Evolutionary conservation across 164 flowering plant species (phyloP), one percentile per base, ranked within the genome.

Genomic region (Berberis vulgaris): DNA sequence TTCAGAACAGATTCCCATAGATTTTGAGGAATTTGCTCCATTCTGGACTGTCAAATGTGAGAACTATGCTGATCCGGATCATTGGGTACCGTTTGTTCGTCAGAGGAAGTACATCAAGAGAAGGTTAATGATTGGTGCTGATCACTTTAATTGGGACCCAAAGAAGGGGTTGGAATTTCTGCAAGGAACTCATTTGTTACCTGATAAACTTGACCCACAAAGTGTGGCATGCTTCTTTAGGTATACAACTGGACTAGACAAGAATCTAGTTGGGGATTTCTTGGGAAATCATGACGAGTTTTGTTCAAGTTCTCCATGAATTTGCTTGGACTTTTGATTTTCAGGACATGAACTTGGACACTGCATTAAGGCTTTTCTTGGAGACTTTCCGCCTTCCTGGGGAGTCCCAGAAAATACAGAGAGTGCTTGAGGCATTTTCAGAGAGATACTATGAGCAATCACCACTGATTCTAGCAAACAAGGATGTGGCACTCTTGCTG

Each of bases 341-440:
- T 41, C 70, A 67, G 49, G 78, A 71, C 63, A 79, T 79, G 82
- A 74, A 64, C 65, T 66, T 79, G 66, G 82, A 77, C 64, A 69
- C 71, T 54, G 82, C 82, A 10, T 52, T 79, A 61, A 66, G 80
- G 43, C 62, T 77, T 7, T 79, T 77, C 59, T 65, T 79, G 62
- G 82, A 79, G 69, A 74, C 78, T 40, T 79, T 79, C 44, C 49
- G 82, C 41, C 66, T 79, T 10, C 82, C 82, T 60, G 82, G 82
- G 64, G 82, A 79, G 47, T 74, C 82, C 40, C 80, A 79, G 62
- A 79, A 76, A 67, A 79, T 79, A 65, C 72, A 72, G 57, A 74
- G 80, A 65, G 80, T 77, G 7, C 76, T 79, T 43, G 82, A 79
- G 74, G 82, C 82, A 55, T 79, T 79, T 62, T 74, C 82, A 1